A percentile compares a stretch with the other conserved stretches of the same genome.
phyloP scores from a whole-genome alignment of 192 early-diverging fungal genomes.

The Podila epicladia region DNA sequence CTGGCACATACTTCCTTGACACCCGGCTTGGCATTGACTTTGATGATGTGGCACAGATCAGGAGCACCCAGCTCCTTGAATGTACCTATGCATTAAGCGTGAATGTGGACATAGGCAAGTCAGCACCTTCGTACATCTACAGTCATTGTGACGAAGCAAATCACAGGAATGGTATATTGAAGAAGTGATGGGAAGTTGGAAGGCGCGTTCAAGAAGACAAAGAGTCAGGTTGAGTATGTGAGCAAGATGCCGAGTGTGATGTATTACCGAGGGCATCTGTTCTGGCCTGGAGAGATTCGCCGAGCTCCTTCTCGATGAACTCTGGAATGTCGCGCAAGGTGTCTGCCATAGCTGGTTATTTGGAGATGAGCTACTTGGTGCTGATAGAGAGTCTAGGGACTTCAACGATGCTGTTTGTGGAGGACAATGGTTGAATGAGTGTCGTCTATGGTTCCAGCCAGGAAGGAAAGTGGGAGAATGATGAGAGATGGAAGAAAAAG shows the following conservation, averaged over 20 bases:
- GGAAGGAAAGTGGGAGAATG: background rate
- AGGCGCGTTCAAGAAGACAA: no score
- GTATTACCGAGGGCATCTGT: slow-evolving; percentile 91
- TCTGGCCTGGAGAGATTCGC: slow-evolving; percentile 86
- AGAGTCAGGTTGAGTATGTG: no score
- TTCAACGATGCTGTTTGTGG: no score
- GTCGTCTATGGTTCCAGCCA: no score
- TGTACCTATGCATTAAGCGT: slow-evolving; percentile 60
- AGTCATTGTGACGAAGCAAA: background rate
- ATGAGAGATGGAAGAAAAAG: background rate
- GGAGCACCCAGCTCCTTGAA: slow-evolving; percentile 97
- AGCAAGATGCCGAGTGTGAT: slow-evolving; percentile 11
- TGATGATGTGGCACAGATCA: slow-evolving; percentile 96
- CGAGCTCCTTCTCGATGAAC: slow-evolving; percentile 94
- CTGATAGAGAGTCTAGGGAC: no score
- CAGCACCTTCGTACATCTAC: slow-evolving; percentile 1
- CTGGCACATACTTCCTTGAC: slow-evolving; percentile 74
- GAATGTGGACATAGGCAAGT: background rate
- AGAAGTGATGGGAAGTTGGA: background rate
- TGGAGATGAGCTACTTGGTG: no score
- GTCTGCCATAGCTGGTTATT: slow-evolving; percentile 50
- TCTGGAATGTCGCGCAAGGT: slow-evolving; percentile 91
- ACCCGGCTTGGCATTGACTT: slow-evolving; percentile 84
- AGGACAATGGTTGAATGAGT: no score
- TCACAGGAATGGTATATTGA: background rate